These are phyloP conservation scores for Solanum arcanum DNA, from an alignment of 257 asterid species.

Conservation along the genomic window DNA sequence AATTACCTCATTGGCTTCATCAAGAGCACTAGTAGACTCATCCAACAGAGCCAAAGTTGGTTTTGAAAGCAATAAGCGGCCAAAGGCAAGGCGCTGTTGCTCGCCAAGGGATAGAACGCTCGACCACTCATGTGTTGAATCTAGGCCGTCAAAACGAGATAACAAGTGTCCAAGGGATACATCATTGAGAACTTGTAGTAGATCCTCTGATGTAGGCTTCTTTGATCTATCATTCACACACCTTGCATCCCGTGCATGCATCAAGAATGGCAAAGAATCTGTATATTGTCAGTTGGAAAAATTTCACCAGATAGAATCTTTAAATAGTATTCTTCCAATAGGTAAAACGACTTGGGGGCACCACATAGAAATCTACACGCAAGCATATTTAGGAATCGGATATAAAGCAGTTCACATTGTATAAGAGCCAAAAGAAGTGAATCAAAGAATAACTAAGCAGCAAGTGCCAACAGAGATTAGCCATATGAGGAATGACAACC, in stretches of 20 bases:
- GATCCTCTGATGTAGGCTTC: conserved; percentile 56
- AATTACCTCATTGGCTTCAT: conserved; percentile 77
- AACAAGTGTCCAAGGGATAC: conserved; percentile 50
- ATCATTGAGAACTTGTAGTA: conserved; percentile 48
- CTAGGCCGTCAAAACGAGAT: conserved; percentile 48
- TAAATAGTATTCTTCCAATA: not conserved
- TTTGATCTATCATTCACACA: conserved; percentile 11
- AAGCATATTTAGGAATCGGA: not conserved
- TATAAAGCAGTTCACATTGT: not conserved
- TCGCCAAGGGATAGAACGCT: conserved; percentile 84
- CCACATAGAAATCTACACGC: not conserved
- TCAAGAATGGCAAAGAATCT: conserved; percentile 46
- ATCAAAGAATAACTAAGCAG: not conserved
- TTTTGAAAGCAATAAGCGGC: conserved; percentile 61
- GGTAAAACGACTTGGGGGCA: not conserved
- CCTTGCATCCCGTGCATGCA: conserved; percentile 4
- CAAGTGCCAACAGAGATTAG: not conserved
- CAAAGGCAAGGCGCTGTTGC: conserved; percentile 86
- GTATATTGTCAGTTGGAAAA: conserved; percentile 4
- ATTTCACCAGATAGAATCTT: not conserved
- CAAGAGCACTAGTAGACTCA: conserved; percentile 83
- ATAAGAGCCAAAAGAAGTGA: not conserved
- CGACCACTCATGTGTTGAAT: conserved; percentile 61
- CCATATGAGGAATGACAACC: not conserved
- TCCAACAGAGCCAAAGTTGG: conserved; percentile 61